Evolutionary conservation across 2,329 filamentous ascomycete genomes (phyloP).

Genomic region (Xylariaceae sp.): DNA sequence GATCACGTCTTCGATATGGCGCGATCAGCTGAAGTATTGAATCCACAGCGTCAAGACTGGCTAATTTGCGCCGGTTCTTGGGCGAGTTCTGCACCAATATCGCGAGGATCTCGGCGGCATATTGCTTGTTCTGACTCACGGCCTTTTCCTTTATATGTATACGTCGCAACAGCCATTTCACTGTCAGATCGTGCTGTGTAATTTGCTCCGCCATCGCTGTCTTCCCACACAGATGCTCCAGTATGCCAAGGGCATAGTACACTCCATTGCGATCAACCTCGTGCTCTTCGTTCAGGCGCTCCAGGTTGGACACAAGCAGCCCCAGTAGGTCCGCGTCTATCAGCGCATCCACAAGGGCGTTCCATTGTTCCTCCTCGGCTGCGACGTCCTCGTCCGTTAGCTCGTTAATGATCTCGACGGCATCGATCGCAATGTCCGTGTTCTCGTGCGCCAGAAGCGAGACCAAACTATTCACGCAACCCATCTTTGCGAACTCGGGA

Average conservation of each 20-base stretch:
- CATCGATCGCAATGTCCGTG: constrained; percentile 90
- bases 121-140: constrained; percentile 89
- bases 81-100: constrained; percentile 77
- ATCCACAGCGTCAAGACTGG: constrained; percentile 69
- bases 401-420: constrained; percentile 84
- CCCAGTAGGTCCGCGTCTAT: constrained; percentile 68
- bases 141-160: constrained; percentile 51
- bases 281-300: constrained; percentile 70
- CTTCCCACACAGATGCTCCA: constrained; percentile 75
- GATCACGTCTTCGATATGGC: constrained; percentile 80
- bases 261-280: constrained; percentile 75
- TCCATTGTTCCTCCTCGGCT: constrained; percentile 77
- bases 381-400: constrained; percentile 90
- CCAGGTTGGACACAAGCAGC: constrained; percentile 72
- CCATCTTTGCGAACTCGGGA: constrained; percentile 26
- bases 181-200: constrained; percentile 60
- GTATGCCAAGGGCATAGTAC: constrained; percentile 76
- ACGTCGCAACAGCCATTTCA: constrained; percentile 74
- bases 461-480: constrained; percentile 57
- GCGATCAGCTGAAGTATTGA: constrained; percentile 77
- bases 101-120: constrained; percentile 85
- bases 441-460: constrained; percentile 89
- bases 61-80: constrained; percentile 60
- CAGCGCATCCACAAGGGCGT: constrained; percentile 63
- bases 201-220: constrained; percentile 65